Percentiles rank a stretch among this genome's conserved stretches.
Evolutionary conservation across 805 yeast genomes (phyloP).

Genomic region (Sugiyamaella mastotermitis): DNA sequence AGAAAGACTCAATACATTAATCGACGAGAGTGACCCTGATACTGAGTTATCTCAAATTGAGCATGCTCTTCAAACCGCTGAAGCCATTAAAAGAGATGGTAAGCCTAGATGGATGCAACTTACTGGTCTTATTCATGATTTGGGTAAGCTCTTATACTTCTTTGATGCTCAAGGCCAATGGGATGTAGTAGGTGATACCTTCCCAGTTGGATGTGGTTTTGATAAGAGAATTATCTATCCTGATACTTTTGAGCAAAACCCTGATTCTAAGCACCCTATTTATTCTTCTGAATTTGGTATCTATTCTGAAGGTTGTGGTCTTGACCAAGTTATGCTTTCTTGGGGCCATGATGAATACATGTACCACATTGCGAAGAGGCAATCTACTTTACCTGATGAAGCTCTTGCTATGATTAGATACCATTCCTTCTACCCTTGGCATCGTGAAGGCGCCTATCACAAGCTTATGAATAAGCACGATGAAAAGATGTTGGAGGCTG

Average conservation of each 20-base stretch:
- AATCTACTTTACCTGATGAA: conserved; percentile 57
- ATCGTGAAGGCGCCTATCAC: conserved; percentile 61
- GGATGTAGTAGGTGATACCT: conserved; percentile 78
- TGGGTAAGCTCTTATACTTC: conserved; percentile 63
- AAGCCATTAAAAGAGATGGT: conserved; percentile 60
- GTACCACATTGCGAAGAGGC: conserved; percentile 64
- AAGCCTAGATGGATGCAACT: conserved; percentile 74
- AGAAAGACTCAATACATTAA: conserved; percentile 50
- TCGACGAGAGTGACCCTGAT: conserved; percentile 72
- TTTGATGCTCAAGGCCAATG: conserved; percentile 71
- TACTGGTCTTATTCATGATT: conserved; percentile 66
- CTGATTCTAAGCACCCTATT: conserved; percentile 56
- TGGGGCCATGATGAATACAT: conserved; percentile 81
- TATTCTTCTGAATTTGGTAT: conserved; percentile 63
- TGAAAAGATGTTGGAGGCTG: too few species aligned
- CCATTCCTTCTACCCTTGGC: conserved; percentile 75
- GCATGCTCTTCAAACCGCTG: conserved; percentile 72
- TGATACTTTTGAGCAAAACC: conserved; percentile 53
- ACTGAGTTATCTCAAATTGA: conserved; percentile 70
- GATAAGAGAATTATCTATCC: conserved; percentile 55
- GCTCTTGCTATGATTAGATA: conserved; percentile 70
- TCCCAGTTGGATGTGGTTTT: conserved; percentile 67
- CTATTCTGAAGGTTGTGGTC: conserved; percentile 57
- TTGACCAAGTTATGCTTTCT: conserved; percentile 63
- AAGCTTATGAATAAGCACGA: too few species aligned